Percentiles rank a stretch among this genome's conserved stretches.
These are phyloP conservation scores for Starmerella kuoi DNA, from an alignment of 805 yeast species.

Conservation along the genomic window DNA sequence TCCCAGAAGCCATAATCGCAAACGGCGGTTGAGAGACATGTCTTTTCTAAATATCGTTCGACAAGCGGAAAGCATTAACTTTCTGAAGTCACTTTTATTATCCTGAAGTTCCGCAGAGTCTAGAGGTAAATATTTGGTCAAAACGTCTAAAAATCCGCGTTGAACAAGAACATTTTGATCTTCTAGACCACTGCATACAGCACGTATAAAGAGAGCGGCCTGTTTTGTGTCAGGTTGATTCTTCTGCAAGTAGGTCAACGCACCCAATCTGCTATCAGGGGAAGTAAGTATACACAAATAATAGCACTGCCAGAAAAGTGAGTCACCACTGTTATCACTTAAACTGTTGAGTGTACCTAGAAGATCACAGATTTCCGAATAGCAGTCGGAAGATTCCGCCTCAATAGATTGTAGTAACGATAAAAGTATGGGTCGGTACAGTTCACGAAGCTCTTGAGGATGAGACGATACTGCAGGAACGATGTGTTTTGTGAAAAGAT, in stretches of 20 bases:
- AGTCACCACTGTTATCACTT: constrained; percentile 45
- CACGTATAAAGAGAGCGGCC: constrained; percentile 64
- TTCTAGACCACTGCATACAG: constrained; percentile 56
- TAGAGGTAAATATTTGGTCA: constrained; percentile 55
- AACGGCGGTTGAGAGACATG: constrained; percentile 85
- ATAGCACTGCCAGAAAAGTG: constrained; percentile 77
- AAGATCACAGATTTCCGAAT: constrained; percentile 44
- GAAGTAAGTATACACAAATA: constrained; percentile 65
- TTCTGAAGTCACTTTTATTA: constrained; percentile 43
- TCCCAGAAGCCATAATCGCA: constrained; percentile 89
- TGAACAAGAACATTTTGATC: constrained; percentile 62
- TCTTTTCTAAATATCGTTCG: constrained; percentile 63
- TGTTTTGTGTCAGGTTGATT: constrained; percentile 42
- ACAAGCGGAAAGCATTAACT: constrained; percentile 48
- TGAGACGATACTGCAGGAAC: constrained; percentile 36
- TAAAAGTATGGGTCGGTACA: constrained; percentile 58
- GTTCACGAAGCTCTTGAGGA: constrained; percentile 33
- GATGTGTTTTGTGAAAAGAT: constrained; percentile 45
- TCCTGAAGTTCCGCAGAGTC: constrained; percentile 40
- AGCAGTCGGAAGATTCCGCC: constrained; percentile 81
- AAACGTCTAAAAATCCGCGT: constrained; percentile 76
- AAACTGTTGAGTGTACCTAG: constrained; percentile 44
- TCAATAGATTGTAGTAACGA: constrained; percentile 80
- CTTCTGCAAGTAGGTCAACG: constrained; percentile 55
- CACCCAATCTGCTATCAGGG: constrained; percentile 73